Evolutionary conservation across 1,284 basidiomycete species (phyloP), one percentile per base, ranked within the genome.

Genomic region (Puccinia hordei): DNA sequence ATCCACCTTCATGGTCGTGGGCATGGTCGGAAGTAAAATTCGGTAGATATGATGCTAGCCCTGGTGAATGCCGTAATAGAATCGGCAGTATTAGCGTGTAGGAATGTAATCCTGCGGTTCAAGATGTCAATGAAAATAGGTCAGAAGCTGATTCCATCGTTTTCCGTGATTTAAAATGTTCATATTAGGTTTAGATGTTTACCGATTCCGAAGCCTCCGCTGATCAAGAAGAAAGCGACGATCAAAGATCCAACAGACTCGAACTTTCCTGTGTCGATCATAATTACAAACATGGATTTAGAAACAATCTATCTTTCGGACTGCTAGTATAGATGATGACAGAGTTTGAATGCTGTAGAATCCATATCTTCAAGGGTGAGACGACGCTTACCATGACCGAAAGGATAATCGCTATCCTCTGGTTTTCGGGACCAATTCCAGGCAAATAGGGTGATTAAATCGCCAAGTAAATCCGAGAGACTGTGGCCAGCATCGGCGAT

Each of bases 401-500:
- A 92, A 0, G 94, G 94, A 85, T 94, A 96, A 81, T 86, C 88
- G 82, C 88, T 89, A 8, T 91, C 92, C 1, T 94, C 92, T 24
- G 91, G 89, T 84, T 89, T 90, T 78, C 93, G 90, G 1, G 93
- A 94, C 81, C 97, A 89, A 77, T 90, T 90, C 93, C 95, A 98
- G 84, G 92, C 93, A 83, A 93, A 92, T 24, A 99, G 89, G 1
- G 94, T 95, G 68, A 98, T 93, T 82, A 98, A 90, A 87, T 99
- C 97, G 8, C 92, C 93, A 78, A 95, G 86, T 33, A 95, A 88
- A 86, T 96, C 73, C 82, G 92, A 93, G 61, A 95, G 83, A n/a
- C 92, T 93, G 85, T 99, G 96, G 1, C 93, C 95, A 0, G 96
- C 95, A 84, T 99, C 96, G 2, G 97, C 96, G 12, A 99, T 88